A percentile compares a stretch with the other conserved stretches of the same genome.
phyloP scores from a whole-genome alignment of 495 filamentous ascomycete genomes.

The Aspergillus cavernicola region DNA sequence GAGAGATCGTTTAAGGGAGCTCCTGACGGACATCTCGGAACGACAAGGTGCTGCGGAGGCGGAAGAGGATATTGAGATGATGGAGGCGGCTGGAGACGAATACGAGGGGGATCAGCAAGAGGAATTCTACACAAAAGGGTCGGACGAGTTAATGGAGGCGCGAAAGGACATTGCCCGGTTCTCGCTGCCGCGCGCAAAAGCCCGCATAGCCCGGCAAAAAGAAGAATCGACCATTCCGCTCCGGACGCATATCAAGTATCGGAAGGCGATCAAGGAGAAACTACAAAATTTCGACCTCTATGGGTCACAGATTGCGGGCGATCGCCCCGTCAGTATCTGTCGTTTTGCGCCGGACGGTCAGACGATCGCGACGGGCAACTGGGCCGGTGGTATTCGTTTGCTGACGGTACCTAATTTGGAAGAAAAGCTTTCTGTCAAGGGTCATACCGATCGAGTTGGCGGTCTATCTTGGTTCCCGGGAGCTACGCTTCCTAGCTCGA shows the following conservation, averaged over 20 bases:
- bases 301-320: conserved; percentile 87
- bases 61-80: conserved; percentile 65
- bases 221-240: conserved; percentile 77
- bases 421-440: conserved; percentile 66
- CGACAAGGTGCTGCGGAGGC: conserved; percentile 52
- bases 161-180: conserved; percentile 79
- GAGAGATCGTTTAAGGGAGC: conserved; percentile 78
- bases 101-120: conserved; percentile 77
- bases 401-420: conserved; percentile 80
- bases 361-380: conserved; percentile 84
- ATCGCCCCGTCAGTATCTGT: conserved; percentile 83
- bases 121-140: conserved; percentile 91
- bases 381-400: conserved; percentile 82
- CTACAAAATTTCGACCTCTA: conserved; percentile 81
- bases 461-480: conserved; percentile 87
- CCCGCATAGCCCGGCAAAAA: conserved; percentile 69
- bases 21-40: conserved; percentile 73
- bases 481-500: conserved; percentile 65
- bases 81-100: conserved; percentile 42
- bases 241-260: conserved; percentile 83
- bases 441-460: conserved; percentile 82
- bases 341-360: conserved; percentile 85
- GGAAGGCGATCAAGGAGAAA: conserved; percentile 82
- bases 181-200: conserved; percentile 78
- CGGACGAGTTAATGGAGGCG: conserved; percentile 67